These are phyloP conservation scores for Mrakia gelida DNA, from an alignment of 768 basidiomycete genomes.

Conservation along the genomic window DNA sequence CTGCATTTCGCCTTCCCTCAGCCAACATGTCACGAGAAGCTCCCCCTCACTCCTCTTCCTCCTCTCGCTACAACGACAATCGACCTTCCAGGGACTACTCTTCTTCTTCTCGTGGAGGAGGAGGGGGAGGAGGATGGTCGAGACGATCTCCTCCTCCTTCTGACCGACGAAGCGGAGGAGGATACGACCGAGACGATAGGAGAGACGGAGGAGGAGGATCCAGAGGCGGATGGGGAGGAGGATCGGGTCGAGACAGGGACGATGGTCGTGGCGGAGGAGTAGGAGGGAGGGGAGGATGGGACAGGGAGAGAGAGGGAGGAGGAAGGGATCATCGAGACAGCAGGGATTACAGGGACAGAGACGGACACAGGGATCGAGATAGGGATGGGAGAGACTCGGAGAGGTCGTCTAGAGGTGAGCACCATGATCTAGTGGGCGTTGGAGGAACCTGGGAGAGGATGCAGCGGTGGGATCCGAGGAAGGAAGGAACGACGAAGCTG, in stretches of 20 bases:
- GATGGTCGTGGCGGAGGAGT: conserved; percentile 2
- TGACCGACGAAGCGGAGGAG: background rate
- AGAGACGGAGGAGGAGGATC: conserved; percentile 9
- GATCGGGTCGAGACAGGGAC: background rate
- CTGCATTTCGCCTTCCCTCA: background rate
- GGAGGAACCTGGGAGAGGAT: background rate
- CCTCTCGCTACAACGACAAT: background rate
- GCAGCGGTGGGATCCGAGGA: background rate
- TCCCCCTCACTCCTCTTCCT: background rate
- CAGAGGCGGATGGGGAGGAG: background rate
- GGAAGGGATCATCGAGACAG: background rate
- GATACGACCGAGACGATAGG: background rate
- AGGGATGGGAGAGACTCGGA: background rate
- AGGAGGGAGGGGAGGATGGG: background rate
- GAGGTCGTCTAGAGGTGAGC: background rate
- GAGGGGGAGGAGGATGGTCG: background rate
- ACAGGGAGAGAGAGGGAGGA: conserved; percentile 2
- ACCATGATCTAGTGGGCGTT: too few relatives aligned
- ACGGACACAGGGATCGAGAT: background rate
- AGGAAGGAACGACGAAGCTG: background rate
- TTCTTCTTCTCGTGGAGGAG: background rate
- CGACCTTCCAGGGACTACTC: background rate
- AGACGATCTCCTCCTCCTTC: background rate
- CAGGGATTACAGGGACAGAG: background rate
- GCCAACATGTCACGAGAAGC: background rate